phyloP scores from a whole-genome alignment of 305 asterid species.

The Caryopteris hybrid region DNA sequence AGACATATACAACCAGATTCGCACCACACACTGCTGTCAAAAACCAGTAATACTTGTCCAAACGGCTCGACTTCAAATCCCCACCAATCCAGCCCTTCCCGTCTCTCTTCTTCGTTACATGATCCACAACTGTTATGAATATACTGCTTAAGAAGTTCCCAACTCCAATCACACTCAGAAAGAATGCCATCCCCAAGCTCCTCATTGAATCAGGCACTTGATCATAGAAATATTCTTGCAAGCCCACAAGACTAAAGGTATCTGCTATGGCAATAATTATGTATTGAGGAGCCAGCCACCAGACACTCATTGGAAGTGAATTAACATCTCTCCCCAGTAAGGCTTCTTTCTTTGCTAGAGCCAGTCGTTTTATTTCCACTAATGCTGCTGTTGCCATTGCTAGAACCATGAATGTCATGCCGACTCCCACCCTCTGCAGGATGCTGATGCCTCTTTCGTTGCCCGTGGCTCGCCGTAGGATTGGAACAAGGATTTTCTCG shows the following conservation, averaged over 20 bases:
- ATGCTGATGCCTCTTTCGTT: slow-evolving; percentile 6
- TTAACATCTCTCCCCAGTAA: background rate
- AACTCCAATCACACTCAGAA: background rate
- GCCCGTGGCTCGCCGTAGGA: slow-evolving; percentile 2
- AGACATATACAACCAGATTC: background rate
- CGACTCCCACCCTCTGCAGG: slow-evolving; percentile 4
- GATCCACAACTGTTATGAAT: background rate
- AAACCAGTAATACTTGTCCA: slow-evolving; percentile 4
- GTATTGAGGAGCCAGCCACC: slow-evolving; percentile 7
- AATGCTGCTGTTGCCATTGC: slow-evolving; percentile 2
- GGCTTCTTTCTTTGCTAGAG: background rate
- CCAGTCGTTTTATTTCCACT: slow-evolving; percentile 1
- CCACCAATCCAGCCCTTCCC: background rate
- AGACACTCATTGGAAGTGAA: background rate
- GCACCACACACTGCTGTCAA: background rate
- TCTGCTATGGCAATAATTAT: background rate
- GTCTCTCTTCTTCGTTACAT: background rate
- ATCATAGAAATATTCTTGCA: slow-evolving; percentile 8
- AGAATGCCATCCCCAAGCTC: slow-evolving; percentile 9
- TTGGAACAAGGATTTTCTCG: background rate
- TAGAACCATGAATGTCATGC: background rate
- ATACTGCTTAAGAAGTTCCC: background rate
- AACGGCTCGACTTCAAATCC: background rate
- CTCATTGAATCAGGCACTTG: slow-evolving; percentile 8
- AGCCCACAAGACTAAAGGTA: background rate